Evolutionary conservation across 2,329 filamentous ascomycete species (phyloP), one percentile per base, ranked within the genome.

Genomic region (Sporothrix mexicana): DNA sequence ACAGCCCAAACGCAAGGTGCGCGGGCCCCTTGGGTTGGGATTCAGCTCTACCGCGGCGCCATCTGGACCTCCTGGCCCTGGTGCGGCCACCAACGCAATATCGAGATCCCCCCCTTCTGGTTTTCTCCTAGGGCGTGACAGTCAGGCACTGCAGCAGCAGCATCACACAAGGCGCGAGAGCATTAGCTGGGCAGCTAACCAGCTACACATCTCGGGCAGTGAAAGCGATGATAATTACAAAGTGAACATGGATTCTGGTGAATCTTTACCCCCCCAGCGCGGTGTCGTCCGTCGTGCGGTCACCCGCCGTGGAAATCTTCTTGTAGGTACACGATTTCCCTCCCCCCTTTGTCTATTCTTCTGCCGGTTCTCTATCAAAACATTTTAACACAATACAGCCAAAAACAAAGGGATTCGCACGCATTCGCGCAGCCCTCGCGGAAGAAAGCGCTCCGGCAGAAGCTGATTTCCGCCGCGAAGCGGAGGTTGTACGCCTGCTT

Each of bases 391-490:
- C 41, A 25, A 57, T 2, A 0, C 36, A 70, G 53, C 96, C 97
- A 13, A 99, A 98, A 85, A 96, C 95, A 0, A 97, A 97, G 83
- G 94, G 92, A 0, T 99, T 99, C 81, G 94, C 95, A 5, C 91
- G 96, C 12, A 97, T 99, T 76, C 90, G 93, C 74, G 96, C 95
- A 9, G 94, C 94, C 3, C 86, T 99, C 0, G 87, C 93, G 73
- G 96, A 99, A 82, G 96, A 99, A 83, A 88, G 89, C 17, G 90
- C 94, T 0, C 96, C 96, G 0, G 86, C 97, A 10, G 96, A 99
- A 77, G 92, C 92, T 57, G 96, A 99, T 81, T 90, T 94, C 73
- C 91, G 93, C 70, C 91, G 94, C 53, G 96, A 99, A 84, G 94
- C 95, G 51, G 95, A 98, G 81, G 96, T 98, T 5, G 94, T 99